A percentile compares a stretch with the other conserved stretches of the same genome.
Evolutionary conservation across 371 early-diverging fungal genomes (phyloP).

Genomic region (Syncephalastrum monosporum): DNA sequence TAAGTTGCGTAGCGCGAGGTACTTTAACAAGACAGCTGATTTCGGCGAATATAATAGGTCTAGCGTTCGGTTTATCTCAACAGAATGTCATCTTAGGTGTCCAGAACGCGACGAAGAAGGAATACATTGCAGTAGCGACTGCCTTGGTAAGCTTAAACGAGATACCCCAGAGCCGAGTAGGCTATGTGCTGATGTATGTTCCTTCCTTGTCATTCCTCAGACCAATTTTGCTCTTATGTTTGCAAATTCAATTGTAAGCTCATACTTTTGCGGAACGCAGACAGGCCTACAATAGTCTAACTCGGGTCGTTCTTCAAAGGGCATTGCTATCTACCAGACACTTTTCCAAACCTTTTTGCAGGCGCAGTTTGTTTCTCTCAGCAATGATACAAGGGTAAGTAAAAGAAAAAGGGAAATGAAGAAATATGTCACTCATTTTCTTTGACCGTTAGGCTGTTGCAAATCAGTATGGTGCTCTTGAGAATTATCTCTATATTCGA

Average conservation of each 20-base stretch:
- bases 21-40: too few relatives aligned
- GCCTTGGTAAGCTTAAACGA: conserved; percentile 7
- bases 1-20: neutral
- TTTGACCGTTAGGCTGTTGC: conserved; percentile 12
- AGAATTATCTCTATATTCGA: conserved; percentile 27
- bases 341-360: conserved; percentile 19
- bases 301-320: conserved; percentile 5
- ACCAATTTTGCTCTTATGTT: conserved; percentile 41
- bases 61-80: conserved; percentile 63
- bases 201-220: conserved; percentile 10
- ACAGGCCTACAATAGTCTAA: neutral
- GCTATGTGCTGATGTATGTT: neutral
- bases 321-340: conserved; percentile 37
- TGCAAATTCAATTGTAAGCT: conserved; percentile 27
- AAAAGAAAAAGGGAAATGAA: too few relatives aligned
- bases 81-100: conserved; percentile 59
- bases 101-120: conserved; percentile 51
- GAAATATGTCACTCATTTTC: neutral
- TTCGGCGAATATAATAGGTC: conserved; percentile 1
- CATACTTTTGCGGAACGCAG: neutral
- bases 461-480: conserved; percentile 23
- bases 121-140: conserved; percentile 65
- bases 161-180: neutral
- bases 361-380: conserved; percentile 11
- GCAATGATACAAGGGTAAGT: too few relatives aligned